Evolutionary conservation across 2,329 filamentous ascomycete species (phyloP), one percentile per base, ranked within the genome.

Genomic region (Oidium heveae): DNA sequence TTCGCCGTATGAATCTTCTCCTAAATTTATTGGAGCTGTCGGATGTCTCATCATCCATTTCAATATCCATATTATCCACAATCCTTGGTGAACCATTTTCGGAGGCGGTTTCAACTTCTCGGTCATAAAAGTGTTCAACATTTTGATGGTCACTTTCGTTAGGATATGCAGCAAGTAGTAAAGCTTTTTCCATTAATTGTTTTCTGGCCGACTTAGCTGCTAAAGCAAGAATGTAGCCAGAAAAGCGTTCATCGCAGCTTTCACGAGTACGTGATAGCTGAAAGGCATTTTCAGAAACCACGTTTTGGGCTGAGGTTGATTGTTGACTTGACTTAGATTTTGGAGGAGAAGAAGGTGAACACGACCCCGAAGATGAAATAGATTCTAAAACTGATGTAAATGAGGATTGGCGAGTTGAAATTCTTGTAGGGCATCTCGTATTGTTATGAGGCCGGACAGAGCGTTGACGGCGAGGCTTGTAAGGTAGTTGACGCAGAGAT

Each of bases 121-220:
- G 57, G 36, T 65, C 63, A 54, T 66, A 66, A 53, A 66, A 66
- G 55, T 66, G 64, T 52, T 65, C 64, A 9, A 66, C 63, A 24
- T 63, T 63, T 33, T 66, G 57, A 55, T 65, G 61, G 41, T 59
- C 60, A 8, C 61, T 75, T 62, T 82, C 84, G 62, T 81, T 81
- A 62, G 83, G 82, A 63, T 86, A 88, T 1, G 82, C 84, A 41
- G 80, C 80, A 64, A 54, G 41, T 32, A 32, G 9, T 47, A 87
- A 73, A 51, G 82, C 84, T 82, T 56, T 80, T 77, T 67, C 87
- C 58, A 83, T 79, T 58, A 95, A 71, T 65, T 89, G 82, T 63
- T 80, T 79, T 65, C 91, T 81, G 9, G 84, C 84, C 63, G 86
- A 82, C 63, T 80, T 82, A 53, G 84, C 84, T 46, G 87, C 85